Evolutionary conservation across 768 basidiomycete species (phyloP), one percentile per base, ranked within the genome.

Genomic region (Strobilomyces echinocephalus): DNA sequence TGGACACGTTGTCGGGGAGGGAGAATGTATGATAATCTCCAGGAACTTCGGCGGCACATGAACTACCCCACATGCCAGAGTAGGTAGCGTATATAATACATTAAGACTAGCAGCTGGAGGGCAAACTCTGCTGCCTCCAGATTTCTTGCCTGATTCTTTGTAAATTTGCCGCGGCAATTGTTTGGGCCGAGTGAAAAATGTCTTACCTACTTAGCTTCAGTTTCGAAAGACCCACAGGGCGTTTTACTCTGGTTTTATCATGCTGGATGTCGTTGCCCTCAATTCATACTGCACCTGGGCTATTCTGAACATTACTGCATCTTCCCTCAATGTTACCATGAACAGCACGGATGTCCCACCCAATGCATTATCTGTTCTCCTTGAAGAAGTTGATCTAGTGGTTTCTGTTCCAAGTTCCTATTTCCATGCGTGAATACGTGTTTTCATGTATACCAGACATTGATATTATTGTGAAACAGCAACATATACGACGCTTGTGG

Each of bases 201-300:
- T 18, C 49, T 61, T 24, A 45, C 59, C 5, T 57, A 57, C 44
- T 42, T 42, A 7, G 56, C 49, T 49, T 60, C 60, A 33, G 59
- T 49, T 15, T 33, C 7, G 38, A 33, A 60, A 3, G 59, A 60
- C 33, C 30, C 59, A 1, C 54, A 54, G 30, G 59, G 52, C 7
- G 9, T n/a, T 18, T 20, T 53, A 60, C 18, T 40, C 60, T 31
- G 54, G 49, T 1, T 54, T 61, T 28, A 39, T 38, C 0, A 52
- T 57, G 21, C 60, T 65, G 8, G 64, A 65, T 10, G 49, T 67
- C 10, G 31, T 59, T n/a, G 55, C 49, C n/a, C 33, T 67, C 21
- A 54, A 59, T 43, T 60, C 64, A 1, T 61, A 54, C 40, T 65
- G 64, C 15, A 47, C 50, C 36, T 65, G 61, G 62, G 53, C 57